Evolutionary conservation across 192 early-diverging fungal species (phyloP).

Genomic region (Podila clonocystis): DNA sequence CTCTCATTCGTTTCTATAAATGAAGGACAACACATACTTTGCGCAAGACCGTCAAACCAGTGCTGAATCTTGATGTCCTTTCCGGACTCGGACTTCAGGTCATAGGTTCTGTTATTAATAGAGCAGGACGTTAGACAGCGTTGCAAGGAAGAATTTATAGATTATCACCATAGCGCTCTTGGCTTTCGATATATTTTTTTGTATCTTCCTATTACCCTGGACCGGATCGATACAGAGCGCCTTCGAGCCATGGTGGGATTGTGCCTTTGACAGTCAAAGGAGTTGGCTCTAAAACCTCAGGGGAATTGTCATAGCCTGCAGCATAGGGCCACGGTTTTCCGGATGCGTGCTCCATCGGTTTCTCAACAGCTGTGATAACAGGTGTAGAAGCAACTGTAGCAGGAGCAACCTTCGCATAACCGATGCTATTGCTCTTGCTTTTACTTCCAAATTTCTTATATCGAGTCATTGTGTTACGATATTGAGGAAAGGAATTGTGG

Average conservation of each 20-base stretch:
- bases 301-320: constrained; percentile 48
- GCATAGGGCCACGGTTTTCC: constrained; percentile 36
- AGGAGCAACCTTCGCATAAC: background rate
- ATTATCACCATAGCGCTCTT: background rate
- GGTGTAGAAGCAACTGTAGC: no score
- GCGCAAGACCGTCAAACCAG: constrained; percentile 56
- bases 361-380: background rate
- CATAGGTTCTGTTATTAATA: constrained; percentile 20
- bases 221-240: constrained; percentile 58
- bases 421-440: background rate
- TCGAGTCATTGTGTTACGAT: background rate
- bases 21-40: no score
- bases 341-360: background rate
- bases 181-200: background rate
- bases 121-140: background rate
- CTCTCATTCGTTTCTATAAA: no score
- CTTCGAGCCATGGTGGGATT: constrained; percentile 61
- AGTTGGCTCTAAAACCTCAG: constrained; percentile 47
- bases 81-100: constrained; percentile 38
- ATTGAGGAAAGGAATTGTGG: no score
- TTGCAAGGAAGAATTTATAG: background rate
- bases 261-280: constrained; percentile 47
- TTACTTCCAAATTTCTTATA: background rate
- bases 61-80: constrained; percentile 43
- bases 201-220: constrained; percentile 45